Evolutionary conservation across 768 basidiomycete species (phyloP), one percentile per base, ranked within the genome.

Genomic region (Naganishia randhawae): DNA sequence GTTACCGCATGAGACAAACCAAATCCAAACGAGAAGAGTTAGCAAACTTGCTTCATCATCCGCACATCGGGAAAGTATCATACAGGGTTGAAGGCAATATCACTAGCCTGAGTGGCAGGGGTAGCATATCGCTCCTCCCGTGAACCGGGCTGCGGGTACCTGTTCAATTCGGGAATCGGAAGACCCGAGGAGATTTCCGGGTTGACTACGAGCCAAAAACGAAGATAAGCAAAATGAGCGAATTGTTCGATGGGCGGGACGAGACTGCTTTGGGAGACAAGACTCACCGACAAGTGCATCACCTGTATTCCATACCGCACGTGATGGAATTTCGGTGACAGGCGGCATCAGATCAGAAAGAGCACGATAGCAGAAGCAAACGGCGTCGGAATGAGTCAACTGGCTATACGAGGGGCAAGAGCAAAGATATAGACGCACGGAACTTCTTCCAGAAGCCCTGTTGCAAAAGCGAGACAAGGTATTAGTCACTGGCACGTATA

Each of bases 361-460:
- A 39, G 45, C 45, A 13, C n/a, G 11, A n/a, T 7, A 22, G 7
- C 14, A 22, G 19, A 22, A 11, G 13, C 19, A n/a, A 22, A 48
- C 19, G 16, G 19, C 8, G 14, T 48, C 4, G 19, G 45, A n/a
- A 22, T 48, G 3, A 48, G 45, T 48, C 7, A 3, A 6, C 25
- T 22, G 19, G 45, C 19, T 7, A 48, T 14, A 5, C 29, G 29
- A 17, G 37, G 7, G 8, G n/a, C 25, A 42, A 55, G 33, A 66
- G 25, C 19, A 45, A 22, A 41, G 14, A 27, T 65, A n/a, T 19
- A 31, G 13, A 84, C 91, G 69, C 73, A 92, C 92, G 86, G 77
- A 96, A 92, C 83, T 89, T 92, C 86, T 94, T 95, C 93, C 93
- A 95, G 79, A 95, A 94, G 10, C 93, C 92, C 80, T 88, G 87